Conservation (phyloP, 495 filamentous ascomycete species). For the Neurospora sublineolata region DNA sequence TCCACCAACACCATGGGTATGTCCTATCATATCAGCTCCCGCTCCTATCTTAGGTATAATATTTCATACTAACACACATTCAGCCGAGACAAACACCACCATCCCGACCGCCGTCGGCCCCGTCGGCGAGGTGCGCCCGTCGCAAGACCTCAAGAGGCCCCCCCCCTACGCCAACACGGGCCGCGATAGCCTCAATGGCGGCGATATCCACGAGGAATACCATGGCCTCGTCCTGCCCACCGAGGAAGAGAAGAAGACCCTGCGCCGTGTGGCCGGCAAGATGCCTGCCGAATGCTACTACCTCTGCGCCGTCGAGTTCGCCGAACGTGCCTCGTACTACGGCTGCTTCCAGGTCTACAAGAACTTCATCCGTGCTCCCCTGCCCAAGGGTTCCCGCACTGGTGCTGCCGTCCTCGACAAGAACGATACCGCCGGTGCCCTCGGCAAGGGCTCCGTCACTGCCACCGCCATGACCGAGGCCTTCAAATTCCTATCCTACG, state of each 20-base stretch:
- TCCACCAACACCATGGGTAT: neutral
- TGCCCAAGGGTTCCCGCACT: constrained; percentile 44
- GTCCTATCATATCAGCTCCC: neutral
- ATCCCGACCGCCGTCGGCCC: neutral
- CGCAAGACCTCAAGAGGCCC: neutral
- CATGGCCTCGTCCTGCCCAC: constrained; percentile 38
- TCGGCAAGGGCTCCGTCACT: constrained; percentile 47
- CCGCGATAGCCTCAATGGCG: constrained; percentile 2
- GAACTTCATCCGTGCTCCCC: constrained; percentile 45
- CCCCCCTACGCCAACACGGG: neutral
- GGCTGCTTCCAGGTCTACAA: constrained; percentile 45
- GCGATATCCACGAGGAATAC: constrained; percentile 18
- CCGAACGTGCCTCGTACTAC: constrained; percentile 49
- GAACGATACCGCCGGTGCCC: constrained; percentile 45
- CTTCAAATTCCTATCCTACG: constrained; percentile 47
- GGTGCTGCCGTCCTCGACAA: constrained; percentile 41
- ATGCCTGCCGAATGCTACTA: constrained; percentile 37
- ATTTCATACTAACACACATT: neutral
- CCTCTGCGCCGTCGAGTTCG: constrained; percentile 46
- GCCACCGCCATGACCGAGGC: constrained; percentile 43
- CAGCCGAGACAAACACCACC: neutral
- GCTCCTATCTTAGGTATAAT: neutral
- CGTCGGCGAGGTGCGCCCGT: constrained; percentile 1
- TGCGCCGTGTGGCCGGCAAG: constrained; percentile 41
- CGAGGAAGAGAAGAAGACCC: constrained; percentile 38